Evolutionary conservation across 1,139 yeast species (phyloP).

Genomic region (Yamadazyma mexicana): DNA sequence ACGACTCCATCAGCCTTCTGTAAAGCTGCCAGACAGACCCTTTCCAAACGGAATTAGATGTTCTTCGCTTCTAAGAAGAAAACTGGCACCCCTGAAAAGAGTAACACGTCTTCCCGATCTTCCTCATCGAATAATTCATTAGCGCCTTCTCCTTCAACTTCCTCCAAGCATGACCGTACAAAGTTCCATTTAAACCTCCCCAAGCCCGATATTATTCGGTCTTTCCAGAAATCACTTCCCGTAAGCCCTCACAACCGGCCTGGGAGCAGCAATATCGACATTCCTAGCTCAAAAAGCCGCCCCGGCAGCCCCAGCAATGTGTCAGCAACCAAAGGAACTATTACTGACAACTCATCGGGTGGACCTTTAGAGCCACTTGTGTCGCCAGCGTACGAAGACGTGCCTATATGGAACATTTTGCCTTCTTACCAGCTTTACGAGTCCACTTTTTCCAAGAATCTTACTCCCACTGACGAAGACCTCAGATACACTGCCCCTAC

Average conservation of each 20-base stretch:
- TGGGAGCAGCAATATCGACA: too few species aligned
- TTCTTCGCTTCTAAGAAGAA: slow-evolving; percentile 4
- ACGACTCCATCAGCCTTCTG: too few species aligned
- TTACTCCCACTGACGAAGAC: slow-evolving; percentile 37
- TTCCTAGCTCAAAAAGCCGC: too few species aligned
- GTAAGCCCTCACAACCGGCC: too few species aligned
- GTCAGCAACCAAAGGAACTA: too few species aligned
- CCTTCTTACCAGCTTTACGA: slow-evolving; percentile 46
- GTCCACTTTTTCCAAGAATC: slow-evolving; percentile 37
- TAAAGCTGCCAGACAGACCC: too few species aligned
- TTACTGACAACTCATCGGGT: background rate
- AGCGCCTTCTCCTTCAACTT: background rate
- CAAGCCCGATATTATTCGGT: background rate
- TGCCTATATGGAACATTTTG: slow-evolving; percentile 33
- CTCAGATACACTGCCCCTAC: slow-evolving; percentile 34
- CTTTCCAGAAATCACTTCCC: background rate
- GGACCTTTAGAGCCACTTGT: slow-evolving; percentile 12
- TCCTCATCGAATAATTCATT: too few species aligned
- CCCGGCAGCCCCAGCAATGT: too few species aligned
- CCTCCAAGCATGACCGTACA: slow-evolving; percentile 1
- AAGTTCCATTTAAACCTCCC: slow-evolving; percentile 7
- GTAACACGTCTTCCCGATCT: background rate
- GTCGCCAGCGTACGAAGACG: slow-evolving; percentile 17
- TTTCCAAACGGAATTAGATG: slow-evolving; percentile 4
- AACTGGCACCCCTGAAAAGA: background rate